Evolutionary conservation across 805 yeast species (phyloP).

Genomic region (Wickerhamomyces tratensis): DNA sequence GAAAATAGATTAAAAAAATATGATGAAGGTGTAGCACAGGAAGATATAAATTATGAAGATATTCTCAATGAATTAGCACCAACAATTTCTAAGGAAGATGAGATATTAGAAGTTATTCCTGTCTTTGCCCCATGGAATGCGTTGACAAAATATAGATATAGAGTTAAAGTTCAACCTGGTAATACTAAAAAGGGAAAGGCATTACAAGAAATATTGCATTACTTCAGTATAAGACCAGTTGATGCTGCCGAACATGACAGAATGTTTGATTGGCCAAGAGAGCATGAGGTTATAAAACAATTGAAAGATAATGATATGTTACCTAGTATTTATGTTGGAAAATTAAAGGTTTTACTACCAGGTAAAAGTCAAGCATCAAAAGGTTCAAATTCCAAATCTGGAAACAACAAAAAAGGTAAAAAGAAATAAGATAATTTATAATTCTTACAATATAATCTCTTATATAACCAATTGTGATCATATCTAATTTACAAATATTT

Average conservation of each 20-base stretch:
- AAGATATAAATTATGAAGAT: conserved; percentile 32
- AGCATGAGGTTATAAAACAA: conserved; percentile 43
- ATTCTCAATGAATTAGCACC: conserved; percentile 28
- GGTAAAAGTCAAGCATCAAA: conserved; percentile 26
- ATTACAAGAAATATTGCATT: conserved; percentile 54
- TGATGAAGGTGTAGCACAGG: conserved; percentile 29
- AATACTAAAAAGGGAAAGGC: conserved; percentile 83
- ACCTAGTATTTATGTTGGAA: conserved; percentile 60
- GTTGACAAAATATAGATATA: conserved; percentile 62
- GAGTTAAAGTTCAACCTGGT: conserved; percentile 74
- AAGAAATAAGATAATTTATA: neutral
- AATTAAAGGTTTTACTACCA: conserved; percentile 55
- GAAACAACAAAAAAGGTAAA: conserved; percentile 10
- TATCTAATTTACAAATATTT: neutral
- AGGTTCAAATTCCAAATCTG: conserved; percentile 13
- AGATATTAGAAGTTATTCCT: conserved; percentile 58
- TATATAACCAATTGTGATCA: neutral
- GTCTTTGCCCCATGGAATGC: conserved; percentile 93
- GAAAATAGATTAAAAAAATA: conserved; percentile 24
- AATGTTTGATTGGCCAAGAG: conserved; percentile 62
- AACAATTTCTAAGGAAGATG: conserved; percentile 31
- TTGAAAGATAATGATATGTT: conserved; percentile 60
- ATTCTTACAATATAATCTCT: neutral
- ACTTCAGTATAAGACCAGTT: conserved; percentile 42
- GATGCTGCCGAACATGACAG: conserved; percentile 33